Base-by-base conservation (phyloP, 257 asterid species). In the Mitragyna speciosa region DNA sequence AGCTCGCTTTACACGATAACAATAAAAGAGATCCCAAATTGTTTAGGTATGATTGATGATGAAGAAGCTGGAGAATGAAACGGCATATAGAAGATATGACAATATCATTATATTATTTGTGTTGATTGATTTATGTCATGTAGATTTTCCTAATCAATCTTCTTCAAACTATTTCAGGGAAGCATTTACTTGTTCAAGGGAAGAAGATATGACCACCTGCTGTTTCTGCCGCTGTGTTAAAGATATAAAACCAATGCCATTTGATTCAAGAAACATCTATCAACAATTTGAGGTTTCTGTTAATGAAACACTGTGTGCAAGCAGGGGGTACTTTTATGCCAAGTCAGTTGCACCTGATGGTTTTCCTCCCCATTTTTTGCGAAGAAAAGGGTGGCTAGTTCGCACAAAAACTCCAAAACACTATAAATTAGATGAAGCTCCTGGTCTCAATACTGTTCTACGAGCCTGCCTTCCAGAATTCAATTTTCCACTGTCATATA, bases 141-240 rank as follows among this genome's bases (percentile, higher is more conserved):
- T 39, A 30, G 70, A 41, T 26, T 12, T 64, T 4, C 43, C 70
- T 65, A 16, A 30, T 65, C 11, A 5, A 65, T 65, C 24, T 65
- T 30, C 45, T 65, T 24, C 24, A 14, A 16, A 28, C 26, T 43
- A 2, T 63, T 80, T 12, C 82, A 93, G 96, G 82, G 82, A 93
- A 82, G 95, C 91, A 10, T 81, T 80, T 58, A 83, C 89, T 28
- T 91, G 94, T 82, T 93, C 96, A 2, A 88, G 49, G 30, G 96
- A 90, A 76, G 96, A 90, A 33, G 93, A 89, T 30, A 87, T 28
- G 80, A 16, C 33, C 26, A 81, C 76, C 16, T 89, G 92, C 64
- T 93, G 90, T 63, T 89, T 90, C 84, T 87, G 89, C 64, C 89
- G 82, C 2, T 72, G 85, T 73, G 72, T 88, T 31, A 82, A 71